phyloP scores from a whole-genome alignment of 768 basidiomycete genomes.

The Dendrothele bispora region DNA sequence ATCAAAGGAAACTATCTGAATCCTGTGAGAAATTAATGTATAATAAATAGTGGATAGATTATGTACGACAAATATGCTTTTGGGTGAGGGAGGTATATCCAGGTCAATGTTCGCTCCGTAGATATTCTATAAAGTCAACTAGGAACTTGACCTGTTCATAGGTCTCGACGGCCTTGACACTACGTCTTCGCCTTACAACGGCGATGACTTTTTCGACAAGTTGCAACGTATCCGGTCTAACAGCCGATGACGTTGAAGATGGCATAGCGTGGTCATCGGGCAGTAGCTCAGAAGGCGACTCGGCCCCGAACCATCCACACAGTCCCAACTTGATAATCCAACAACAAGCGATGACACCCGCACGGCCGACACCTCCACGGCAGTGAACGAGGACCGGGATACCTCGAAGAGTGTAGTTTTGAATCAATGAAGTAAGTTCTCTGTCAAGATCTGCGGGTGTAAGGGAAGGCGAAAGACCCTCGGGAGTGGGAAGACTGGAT shows the following conservation, averaged over 20 bases:
- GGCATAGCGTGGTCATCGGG: not conserved
- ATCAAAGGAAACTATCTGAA: too few relatives aligned
- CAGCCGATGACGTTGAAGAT: constrained; percentile 15
- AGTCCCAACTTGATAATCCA: constrained; percentile 93
- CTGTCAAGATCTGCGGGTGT: constrained; percentile 56
- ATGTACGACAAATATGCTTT: too few relatives aligned
- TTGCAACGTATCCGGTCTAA: constrained; percentile 51
- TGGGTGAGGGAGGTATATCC: too few relatives aligned
- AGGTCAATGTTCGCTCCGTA: too few relatives aligned
- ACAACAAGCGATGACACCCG: constrained; percentile 88
- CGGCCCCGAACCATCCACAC: constrained; percentile 61
- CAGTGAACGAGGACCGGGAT: constrained; percentile 82
- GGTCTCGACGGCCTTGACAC: constrained; percentile 91
- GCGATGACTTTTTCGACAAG: constrained; percentile 74
- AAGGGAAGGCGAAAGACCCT: constrained; percentile 79
- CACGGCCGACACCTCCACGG: constrained; percentile 91
- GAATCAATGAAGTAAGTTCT: constrained; percentile 64
- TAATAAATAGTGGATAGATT: too few relatives aligned
- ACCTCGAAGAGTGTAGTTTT: constrained; percentile 72
- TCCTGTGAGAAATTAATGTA: too few relatives aligned
- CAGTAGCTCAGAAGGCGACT: not conserved
- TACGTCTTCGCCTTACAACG: constrained; percentile 73
- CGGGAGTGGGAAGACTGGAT: constrained; percentile 81
- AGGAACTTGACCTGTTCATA: constrained; percentile 89
- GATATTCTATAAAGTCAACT: constrained; percentile 70